Evolutionary conservation across 257 asterid species (phyloP).

Genomic region (Verbena officinalis): DNA sequence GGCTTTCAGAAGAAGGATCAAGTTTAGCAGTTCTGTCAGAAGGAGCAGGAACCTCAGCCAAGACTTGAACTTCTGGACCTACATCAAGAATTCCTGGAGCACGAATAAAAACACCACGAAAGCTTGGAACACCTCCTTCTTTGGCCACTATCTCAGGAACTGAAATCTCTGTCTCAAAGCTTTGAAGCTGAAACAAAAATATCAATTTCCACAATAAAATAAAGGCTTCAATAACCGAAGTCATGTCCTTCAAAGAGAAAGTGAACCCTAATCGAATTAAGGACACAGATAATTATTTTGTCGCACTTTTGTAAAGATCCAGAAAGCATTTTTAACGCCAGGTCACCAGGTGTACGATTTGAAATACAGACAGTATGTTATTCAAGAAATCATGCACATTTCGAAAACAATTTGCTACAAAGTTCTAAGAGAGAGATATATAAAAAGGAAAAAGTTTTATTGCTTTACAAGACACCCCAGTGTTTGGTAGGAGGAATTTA

Average conservation of each 20-base stretch:
- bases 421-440: neutral
- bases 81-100: constrained; percentile 94
- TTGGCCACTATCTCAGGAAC: constrained; percentile 76
- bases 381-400: neutral
- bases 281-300: neutral
- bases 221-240: constrained; percentile 5
- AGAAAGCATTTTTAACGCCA: neutral
- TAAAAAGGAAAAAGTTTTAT: neutral
- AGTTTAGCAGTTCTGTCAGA: constrained; percentile 41
- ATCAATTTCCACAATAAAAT: constrained; percentile 7
- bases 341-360: too few relatives aligned
- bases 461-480: neutral
- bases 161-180: constrained; percentile 85
- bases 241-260: neutral
- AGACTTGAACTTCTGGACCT: constrained; percentile 84
- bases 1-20: constrained; percentile 36
- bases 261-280: neutral
- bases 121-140: constrained; percentile 94
- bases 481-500: neutral
- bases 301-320: constrained; percentile 7
- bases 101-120: constrained; percentile 83
- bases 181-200: constrained; percentile 63
- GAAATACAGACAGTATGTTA: neutral
- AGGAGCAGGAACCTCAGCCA: constrained; percentile 72
- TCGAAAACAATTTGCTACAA: neutral